These are phyloP conservation scores for Solanum habrochaites DNA, from an alignment of 257 asterid species.

Conservation along the genomic window DNA sequence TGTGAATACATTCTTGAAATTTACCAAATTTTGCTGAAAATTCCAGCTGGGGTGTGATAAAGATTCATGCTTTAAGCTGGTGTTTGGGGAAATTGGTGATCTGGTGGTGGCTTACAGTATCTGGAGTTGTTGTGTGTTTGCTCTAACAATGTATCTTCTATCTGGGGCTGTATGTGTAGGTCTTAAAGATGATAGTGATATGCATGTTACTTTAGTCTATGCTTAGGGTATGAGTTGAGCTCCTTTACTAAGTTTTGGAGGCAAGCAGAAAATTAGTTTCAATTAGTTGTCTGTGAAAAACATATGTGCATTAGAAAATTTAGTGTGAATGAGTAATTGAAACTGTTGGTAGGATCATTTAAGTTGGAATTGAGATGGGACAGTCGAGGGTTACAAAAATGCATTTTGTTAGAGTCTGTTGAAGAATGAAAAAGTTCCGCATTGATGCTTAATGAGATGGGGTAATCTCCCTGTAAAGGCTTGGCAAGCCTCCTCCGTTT, in stretches of 20 bases:
- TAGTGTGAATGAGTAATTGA: background rate
- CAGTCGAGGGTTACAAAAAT: background rate
- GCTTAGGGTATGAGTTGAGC: background rate
- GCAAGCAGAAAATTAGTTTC: background rate
- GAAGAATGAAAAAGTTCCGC: background rate
- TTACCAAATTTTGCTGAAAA: background rate
- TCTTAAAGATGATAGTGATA: background rate
- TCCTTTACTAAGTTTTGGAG: background rate
- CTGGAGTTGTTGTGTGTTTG: background rate
- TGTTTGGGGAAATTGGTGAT: background rate
- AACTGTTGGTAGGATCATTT: background rate
- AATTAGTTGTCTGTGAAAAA: background rate
- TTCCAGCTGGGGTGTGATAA: background rate
- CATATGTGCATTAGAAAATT: background rate
- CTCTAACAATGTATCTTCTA: background rate
- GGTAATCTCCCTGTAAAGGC: background rate
- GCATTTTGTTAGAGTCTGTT: background rate
- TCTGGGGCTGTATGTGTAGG: background rate
- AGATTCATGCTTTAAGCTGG: background rate
- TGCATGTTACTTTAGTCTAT: background rate
- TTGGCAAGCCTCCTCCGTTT: background rate
- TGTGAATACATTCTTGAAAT: background rate
- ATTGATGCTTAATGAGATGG: too few species aligned
- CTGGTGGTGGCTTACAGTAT: background rate
- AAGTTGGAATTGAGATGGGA: background rate